Base-by-base conservation (phyloP, 2,329 filamentous ascomycete species). In the Fusarium brevicatenulatum region DNA sequence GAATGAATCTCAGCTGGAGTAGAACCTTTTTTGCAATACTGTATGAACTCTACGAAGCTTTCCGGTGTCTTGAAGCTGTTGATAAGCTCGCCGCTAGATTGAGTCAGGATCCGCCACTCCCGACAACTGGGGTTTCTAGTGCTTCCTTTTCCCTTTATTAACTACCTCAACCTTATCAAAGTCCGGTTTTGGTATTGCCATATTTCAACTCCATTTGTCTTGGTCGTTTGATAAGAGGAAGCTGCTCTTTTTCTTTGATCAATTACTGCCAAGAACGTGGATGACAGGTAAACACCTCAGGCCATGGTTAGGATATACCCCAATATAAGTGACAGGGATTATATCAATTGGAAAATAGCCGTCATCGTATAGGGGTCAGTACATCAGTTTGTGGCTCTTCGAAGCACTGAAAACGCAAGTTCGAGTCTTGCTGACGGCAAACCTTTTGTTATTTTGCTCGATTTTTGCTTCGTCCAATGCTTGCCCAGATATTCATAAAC, bases 371-470 rank as follows among this genome's bases (percentile, higher is more conserved):
- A 79, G 76, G 69, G 78, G 78, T 76, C 58, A 78, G 76, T 70
- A 78, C 76, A 76, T 70, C 73, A 78, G 73, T 77, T 79, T 79
- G 78, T 79, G 78, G 76, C 56, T 68, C 53, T 50, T 50, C 37
- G 49, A 78, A 70, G 64, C 77, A 78, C 76, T 78, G 76, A 72
- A 77, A 78, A 78, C 76, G 68, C 70, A 77, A 70, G 78, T 78
- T 79, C 76, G 76, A 79, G 73, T 79, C 74, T 73, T 70, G 67
- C 57, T 71, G 60, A 66, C 70, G 72, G 72, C 72, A 77, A 63
- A 54, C 53, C 57, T 56, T 67, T 72, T 65, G 39, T 5, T 16
- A 18, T 57, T 55, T 62, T 39, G 36, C 34, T 28, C 19, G 15
- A 36, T 34, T 66, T 59, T 28, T 47, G 30, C 28, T 37, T 47